Base-by-base conservation (phyloP, 2,329 filamentous ascomycete species). In the Aureobasidium sp. region DNA sequence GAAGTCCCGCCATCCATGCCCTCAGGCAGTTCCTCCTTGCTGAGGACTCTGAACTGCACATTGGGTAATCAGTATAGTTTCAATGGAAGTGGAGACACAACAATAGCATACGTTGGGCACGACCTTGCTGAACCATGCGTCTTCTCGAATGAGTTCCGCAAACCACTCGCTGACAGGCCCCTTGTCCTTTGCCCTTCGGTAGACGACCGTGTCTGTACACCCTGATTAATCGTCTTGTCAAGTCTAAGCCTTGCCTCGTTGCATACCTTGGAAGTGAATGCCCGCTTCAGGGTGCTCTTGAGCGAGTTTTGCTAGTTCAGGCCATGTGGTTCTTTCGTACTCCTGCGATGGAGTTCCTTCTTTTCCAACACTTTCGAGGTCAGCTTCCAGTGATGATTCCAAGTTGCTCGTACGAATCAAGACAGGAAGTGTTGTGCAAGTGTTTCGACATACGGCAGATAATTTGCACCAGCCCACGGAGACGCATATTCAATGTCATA, bases 401-500 rank as follows among this genome's bases (percentile, higher is more conserved):
- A 16, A 16, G 1, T 7, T 21, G 16, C 14, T n/a, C n/a, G n/a
- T 42, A 16, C 13, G 3, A 39, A 21, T 21, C 21, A 1, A 21
- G 37, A 42, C n/a, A 42, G 16, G 21, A 21, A 16, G n/a, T 9
- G 9, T 21, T 21, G n/a, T 42, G 39, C 39, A 42, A 21, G 39
- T 42, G 39, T 42, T 16, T 3, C 25, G 27, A 62, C 64, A 16
- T 37, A 66, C 65, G 88, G 90, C 63, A 88, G 73, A 69, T 85
- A 86, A 70, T 94, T 93, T 64, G 90, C 91, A 14, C 91, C 91
- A 3, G 91, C 91, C 88, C 90, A 95, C 0, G 90, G 91, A 6
- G 90, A 95, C 1, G 90, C 87, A 73, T 96, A 97, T 78, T 95
- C 88, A 67, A 92, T 87, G 66, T 93, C 89, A 74, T 93, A 94